phyloP scores from a whole-genome alignment of 2,329 filamentous ascomycete species.

The Chaetothyriales sp. region DNA sequence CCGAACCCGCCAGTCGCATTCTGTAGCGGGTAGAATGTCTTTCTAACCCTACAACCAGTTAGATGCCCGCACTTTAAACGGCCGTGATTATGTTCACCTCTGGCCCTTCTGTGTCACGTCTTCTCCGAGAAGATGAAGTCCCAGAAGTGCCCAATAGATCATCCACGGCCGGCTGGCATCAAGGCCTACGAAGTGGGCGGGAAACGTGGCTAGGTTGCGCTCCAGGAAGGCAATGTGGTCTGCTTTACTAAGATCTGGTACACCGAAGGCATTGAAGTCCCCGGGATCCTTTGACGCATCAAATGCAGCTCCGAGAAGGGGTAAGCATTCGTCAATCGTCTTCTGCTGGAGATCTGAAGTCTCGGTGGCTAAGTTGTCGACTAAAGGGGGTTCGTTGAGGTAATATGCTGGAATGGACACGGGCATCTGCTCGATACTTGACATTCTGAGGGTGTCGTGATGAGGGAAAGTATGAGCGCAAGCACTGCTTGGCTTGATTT shows the following conservation, averaged over 20 bases:
- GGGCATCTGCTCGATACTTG: not conserved
- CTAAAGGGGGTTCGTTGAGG: slow-evolving; percentile 43
- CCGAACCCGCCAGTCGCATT: slow-evolving; percentile 77
- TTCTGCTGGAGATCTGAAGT: slow-evolving; percentile 56
- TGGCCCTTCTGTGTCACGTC: slow-evolving; percentile 54
- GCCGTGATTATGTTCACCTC: slow-evolving; percentile 30
- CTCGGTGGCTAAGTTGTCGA: slow-evolving; percentile 52
- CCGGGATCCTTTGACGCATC: slow-evolving; percentile 31
- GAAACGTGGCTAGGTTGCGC: slow-evolving; percentile 44
- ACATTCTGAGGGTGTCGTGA: not conserved
- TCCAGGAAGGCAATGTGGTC: slow-evolving; percentile 39
- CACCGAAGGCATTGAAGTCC: slow-evolving; percentile 53
- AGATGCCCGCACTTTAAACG: not conserved
- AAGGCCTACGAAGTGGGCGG: slow-evolving; percentile 55
- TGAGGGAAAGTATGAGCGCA: not conserved
- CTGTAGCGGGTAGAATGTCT: slow-evolving; percentile 69
- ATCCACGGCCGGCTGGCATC: slow-evolving; percentile 90
- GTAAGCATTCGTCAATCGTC: slow-evolving; percentile 55
- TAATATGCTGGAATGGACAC: slow-evolving; percentile 27
- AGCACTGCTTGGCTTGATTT: not conserved
- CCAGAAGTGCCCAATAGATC: slow-evolving; percentile 79
- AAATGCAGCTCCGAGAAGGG: slow-evolving; percentile 43
- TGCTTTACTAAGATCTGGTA: slow-evolving; percentile 58
- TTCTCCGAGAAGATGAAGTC: slow-evolving; percentile 60
- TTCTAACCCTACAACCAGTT: slow-evolving; percentile 39